Evolutionary conservation across 2,329 filamentous ascomycete genomes (phyloP).

Genomic region (Pseudophaeomoniella oleicola): DNA sequence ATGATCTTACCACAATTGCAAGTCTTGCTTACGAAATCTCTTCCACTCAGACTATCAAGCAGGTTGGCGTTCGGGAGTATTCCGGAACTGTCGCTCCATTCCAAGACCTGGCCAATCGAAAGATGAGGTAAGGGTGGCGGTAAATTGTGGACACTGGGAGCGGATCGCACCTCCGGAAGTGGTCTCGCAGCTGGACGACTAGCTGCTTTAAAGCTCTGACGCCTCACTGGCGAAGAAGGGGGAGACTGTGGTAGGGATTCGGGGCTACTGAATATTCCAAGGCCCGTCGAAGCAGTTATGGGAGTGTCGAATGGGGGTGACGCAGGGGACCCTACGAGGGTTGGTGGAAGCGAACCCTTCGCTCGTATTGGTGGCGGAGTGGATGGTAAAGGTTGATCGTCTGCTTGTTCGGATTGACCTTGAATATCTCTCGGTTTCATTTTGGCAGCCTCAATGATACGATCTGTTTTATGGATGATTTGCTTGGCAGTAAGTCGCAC

Average conservation of each 20-base stretch:
- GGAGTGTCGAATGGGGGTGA: not conserved
- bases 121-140: not conserved
- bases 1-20: too few relatives aligned
- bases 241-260: not conserved
- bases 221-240: not conserved
- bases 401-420: too few relatives aligned
- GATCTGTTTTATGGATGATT: not conserved
- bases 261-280: not conserved
- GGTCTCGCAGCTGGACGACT: too few relatives aligned
- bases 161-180: too few relatives aligned
- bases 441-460: not conserved
- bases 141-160: too few relatives aligned
- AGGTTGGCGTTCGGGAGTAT: constrained; percentile 1
- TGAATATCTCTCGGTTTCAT: not conserved
- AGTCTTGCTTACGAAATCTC: constrained; percentile 13
- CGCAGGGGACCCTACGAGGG: too few relatives aligned
- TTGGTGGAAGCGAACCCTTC: too few relatives aligned
- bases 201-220: not conserved
- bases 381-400: too few relatives aligned
- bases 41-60: constrained; percentile 10
- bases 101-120: not conserved
- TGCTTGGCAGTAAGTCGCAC: constrained; percentile 10
- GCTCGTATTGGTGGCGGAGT: too few relatives aligned
- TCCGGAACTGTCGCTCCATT: not conserved
- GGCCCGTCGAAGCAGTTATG: not conserved